Base-by-base conservation (phyloP, 2,329 filamentous ascomycete genomes). In the Metarhizium humberi region DNA sequence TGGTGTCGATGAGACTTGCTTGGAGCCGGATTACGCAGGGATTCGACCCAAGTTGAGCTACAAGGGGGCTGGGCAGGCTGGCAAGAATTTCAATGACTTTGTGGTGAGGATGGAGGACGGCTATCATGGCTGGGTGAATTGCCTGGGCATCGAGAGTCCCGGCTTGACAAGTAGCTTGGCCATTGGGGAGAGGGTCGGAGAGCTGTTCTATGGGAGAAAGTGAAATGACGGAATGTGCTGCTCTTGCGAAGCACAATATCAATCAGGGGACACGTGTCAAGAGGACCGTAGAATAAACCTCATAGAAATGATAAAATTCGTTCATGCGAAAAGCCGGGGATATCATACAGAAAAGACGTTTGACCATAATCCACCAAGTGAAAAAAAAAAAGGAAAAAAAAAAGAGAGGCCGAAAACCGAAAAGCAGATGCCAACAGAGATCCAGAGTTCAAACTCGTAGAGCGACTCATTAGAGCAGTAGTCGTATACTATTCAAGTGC, bases 111-210 rank as follows among this genome's bases (percentile, higher is more conserved):
- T 80, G 62, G 92, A 96, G 70, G 80, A 90, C 1, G 91, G 88
- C 0, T 91, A 82, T 63, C 73, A 80, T 2, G 92, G 90, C 2
- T 96, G 92, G 79, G 79, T 97, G 8, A 96, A 96, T 74, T 68
- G 97, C 61, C 67, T 97, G 62, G 92, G 91, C 0, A 96, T 96
- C 62, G 92, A 97, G 75, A 95, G 90, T 70, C 92, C 92, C 0
- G 92, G 92, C 4, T 72, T 97, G 69, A 97, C 92, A 50, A 94
- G 89, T 68, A 84, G 80, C 62, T 72, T 97, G 73, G 91, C 91
- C 2, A 92, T 96, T 70, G 92, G 79, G 3, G 89, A 95, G 66
- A 80, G 81, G 75, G 91, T 96, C 0, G 69, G 73, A 47, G 64
- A 68, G 52, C 60, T 84, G 52, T 58, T 83, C 53, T 80, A 83